Percentiles rank a stretch among this genome's conserved stretches.
phyloP scores from a whole-genome alignment of 345 rosid genomes.

The Hibiscus tridactylites region DNA sequence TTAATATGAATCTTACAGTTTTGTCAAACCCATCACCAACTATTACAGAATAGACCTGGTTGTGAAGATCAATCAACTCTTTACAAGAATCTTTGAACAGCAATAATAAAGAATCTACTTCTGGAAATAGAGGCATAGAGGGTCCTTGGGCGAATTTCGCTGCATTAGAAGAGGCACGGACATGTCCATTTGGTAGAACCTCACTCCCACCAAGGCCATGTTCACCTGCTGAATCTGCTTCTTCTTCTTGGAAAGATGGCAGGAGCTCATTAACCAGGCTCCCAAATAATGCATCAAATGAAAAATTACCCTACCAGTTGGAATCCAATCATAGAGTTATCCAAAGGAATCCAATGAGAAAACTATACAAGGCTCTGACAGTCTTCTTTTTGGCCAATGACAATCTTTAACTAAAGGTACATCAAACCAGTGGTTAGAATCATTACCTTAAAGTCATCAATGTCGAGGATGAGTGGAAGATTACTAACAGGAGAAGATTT shows the following conservation, averaged over 20 bases:
- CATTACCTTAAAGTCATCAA: constrained; percentile 88
- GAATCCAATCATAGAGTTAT: neutral
- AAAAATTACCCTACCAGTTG: constrained; percentile 76
- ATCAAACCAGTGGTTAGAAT: neutral
- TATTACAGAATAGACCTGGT: constrained; percentile 42
- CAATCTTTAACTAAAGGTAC: neutral
- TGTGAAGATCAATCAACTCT: constrained; percentile 86
- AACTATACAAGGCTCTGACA: neutral
- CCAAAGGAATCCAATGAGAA: neutral
- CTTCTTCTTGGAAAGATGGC: constrained; percentile 85
- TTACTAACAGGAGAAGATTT: constrained; percentile 55
- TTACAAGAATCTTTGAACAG: constrained; percentile 81
- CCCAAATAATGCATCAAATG: constrained; percentile 92
- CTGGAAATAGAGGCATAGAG: constrained; percentile 80
- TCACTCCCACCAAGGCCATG: constrained; percentile 54
- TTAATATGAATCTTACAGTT: constrained; percentile 3
- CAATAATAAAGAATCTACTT: constrained; percentile 77
- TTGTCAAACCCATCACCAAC: neutral
- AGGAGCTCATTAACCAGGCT: constrained; percentile 76
- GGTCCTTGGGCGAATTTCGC: constrained; percentile 40
- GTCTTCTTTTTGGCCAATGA: neutral
- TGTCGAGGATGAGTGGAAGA: constrained; percentile 72
- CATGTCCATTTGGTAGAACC: constrained; percentile 61
- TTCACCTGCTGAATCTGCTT: constrained; percentile 54
- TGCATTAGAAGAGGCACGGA: constrained; percentile 49